phyloP scores from a whole-genome alignment of 768 basidiomycete genomes.

The Amanita jacksonii region DNA sequence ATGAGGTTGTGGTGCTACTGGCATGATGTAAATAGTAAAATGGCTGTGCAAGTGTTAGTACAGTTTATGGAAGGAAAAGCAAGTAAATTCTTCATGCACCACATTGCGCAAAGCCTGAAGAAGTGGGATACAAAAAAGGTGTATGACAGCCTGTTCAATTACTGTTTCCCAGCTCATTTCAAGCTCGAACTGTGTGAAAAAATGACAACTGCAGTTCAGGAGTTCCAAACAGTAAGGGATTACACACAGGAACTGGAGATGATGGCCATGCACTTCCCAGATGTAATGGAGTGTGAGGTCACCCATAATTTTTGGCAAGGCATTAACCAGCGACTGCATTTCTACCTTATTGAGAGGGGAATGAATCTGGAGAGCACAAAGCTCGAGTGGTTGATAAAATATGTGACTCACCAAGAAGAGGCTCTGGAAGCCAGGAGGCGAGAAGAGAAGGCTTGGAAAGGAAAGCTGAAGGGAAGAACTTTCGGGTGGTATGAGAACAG shows the following conservation, averaged over 20 bases:
- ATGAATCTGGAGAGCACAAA: conserved; percentile 18
- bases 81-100: conserved; percentile 8
- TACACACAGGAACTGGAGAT: background rate
- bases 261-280: background rate
- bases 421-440: background rate
- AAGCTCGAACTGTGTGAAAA: conserved; percentile 3
- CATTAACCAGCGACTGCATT: conserved; percentile 15
- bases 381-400: conserved; percentile 17
- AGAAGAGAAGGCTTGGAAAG: background rate
- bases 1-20: too few relatives aligned
- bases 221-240: background rate
- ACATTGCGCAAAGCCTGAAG: background rate
- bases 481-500: conserved; percentile 1
- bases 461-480: background rate
- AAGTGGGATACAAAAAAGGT: conserved; percentile 3
- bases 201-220: background rate
- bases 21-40: too few relatives aligned
- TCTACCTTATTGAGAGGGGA: conserved; percentile 19
- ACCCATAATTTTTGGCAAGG: conserved; percentile 28
- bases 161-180: conserved; percentile 11
- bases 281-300: conserved; percentile 16
- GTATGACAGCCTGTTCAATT: conserved; percentile 9
- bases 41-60: too few relatives aligned
- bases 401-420: conserved; percentile 22
- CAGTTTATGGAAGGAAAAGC: conserved; percentile 5